Evolutionary conservation across 2,329 filamentous ascomycete species (phyloP).

Genomic region (Alternaria sp.): DNA sequence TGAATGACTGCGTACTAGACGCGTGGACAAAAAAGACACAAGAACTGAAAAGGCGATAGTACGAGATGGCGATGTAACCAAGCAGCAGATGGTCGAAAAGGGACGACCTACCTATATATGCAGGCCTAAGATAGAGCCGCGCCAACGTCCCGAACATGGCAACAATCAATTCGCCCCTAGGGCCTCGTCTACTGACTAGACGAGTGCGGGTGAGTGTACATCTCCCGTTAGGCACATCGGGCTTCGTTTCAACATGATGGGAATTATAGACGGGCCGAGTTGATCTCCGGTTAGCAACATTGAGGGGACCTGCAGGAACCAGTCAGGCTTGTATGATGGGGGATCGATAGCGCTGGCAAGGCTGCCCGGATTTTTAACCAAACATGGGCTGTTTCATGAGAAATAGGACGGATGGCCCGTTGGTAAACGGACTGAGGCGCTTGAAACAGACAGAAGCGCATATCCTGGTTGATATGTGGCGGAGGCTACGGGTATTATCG

Average conservation of each 20-base stretch:
- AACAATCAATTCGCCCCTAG: constrained; percentile 24
- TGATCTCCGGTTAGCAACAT: constrained; percentile 31
- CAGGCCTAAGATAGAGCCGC: constrained; percentile 15
- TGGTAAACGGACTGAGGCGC: constrained; percentile 26
- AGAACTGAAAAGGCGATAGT: constrained; percentile 30
- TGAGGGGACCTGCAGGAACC: constrained; percentile 29
- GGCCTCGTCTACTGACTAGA: constrained; percentile 16
- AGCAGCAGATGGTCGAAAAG: constrained; percentile 18
- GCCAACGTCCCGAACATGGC: constrained; percentile 11
- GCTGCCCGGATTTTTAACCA: constrained; percentile 33
- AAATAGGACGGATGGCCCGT: constrained; percentile 35
- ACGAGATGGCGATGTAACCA: constrained; percentile 24
- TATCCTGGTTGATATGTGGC: constrained; percentile 23
- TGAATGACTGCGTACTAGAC: constrained; percentile 48
- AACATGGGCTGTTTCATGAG: constrained; percentile 40
- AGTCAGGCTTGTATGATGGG: constrained; percentile 20
- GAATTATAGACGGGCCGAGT: constrained; percentile 17
- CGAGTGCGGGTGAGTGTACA: constrained; percentile 19
- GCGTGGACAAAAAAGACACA: constrained; percentile 35
- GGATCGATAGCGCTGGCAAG: constrained; percentile 26
- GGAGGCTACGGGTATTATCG: constrained; percentile 16
- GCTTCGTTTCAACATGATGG: constrained; percentile 35
- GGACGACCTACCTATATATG: constrained; percentile 37
- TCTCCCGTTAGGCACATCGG: constrained; percentile 23
- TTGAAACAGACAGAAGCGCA: constrained; percentile 34